Percentiles rank a stretch among this genome's conserved stretches.
Evolutionary conservation across 345 rosid genomes (phyloP).

Genomic region (Brassica napus): DNA sequence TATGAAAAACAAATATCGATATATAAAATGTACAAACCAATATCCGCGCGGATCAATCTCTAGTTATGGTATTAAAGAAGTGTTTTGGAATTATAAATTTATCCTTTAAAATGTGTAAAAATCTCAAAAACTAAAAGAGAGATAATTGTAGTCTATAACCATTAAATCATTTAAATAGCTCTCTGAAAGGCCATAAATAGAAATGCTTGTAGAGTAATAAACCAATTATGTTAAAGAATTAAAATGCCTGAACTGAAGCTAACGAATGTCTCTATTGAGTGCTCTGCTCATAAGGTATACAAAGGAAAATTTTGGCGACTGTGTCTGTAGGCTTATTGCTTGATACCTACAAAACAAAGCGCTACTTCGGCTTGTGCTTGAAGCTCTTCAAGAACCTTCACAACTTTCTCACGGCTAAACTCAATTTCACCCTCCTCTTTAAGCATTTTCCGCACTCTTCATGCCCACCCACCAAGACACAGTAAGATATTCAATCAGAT

Average conservation of each 20-base stretch:
- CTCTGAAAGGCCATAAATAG: neutral
- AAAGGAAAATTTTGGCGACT: neutral
- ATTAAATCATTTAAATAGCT: neutral
- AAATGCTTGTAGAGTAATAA: neutral
- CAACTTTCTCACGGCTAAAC: slow-evolving; percentile 62
- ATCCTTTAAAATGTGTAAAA: neutral
- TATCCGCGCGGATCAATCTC: too few species aligned
- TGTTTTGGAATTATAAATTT: neutral
- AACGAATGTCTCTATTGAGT: neutral
- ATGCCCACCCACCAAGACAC: neutral
- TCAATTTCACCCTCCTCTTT: slow-evolving; percentile 50
- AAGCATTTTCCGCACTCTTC: slow-evolving; percentile 81
- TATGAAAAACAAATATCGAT: too few species aligned
- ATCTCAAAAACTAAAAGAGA: neutral
- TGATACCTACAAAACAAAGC: slow-evolving; percentile 80
- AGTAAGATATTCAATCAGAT: slow-evolving; percentile 1
- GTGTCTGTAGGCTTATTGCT: slow-evolving; percentile 44
- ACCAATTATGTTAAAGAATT: neutral
- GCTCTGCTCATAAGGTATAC: slow-evolving; percentile 10
- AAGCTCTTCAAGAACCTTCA: slow-evolving; percentile 86
- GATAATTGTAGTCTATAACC: neutral
- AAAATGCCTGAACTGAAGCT: slow-evolving; percentile 2
- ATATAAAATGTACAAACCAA: too few species aligned
- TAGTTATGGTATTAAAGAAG: neutral
- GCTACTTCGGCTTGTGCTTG: slow-evolving; percentile 98